Evolutionary conservation across 2,329 filamentous ascomycete species (phyloP), one percentile per base, ranked within the genome.

Genomic region (Botrytis hyacinthi): DNA sequence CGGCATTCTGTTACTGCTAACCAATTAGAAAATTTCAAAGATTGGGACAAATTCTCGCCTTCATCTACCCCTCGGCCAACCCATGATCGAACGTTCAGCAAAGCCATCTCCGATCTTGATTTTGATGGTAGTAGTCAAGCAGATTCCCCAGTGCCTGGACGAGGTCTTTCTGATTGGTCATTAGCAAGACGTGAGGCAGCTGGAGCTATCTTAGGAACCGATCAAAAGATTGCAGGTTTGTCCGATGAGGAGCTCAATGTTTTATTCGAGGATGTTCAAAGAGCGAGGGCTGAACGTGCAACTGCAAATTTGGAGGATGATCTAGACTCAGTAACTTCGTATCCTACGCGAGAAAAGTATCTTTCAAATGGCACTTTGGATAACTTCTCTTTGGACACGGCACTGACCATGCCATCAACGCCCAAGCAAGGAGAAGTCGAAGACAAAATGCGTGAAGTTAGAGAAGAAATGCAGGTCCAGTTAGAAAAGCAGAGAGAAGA

Each of bases 241-340:
- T 96, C 92, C 0, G 96, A 99, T 80, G 96, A 98, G 79, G 95
- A 99, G 81, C 87, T 99, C 40, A 97, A 98, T 82, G 90, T 92
- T 8, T 85, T 99, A 0, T 97, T 98, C 78, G 96, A 98, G 78
- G 95, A 98, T 79, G 91, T 99, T 44, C 95, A 98, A 82, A 90
- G 91, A 76, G 94, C 93, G 10, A 89, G 95, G 77, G 95, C 95
- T 0, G 89, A 91, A 78, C 87, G 90, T 75, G 93, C 94, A 71
- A 87, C 84, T 69, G 90, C 94, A 35, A 94, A 95, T 75, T 91
- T 92, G 59, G 93, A 95, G 73, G 95, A 98, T 73, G 96, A 98
- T 81, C 90, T 91, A 71, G 96, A 99, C 77, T 98, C 95, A 0
- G 89, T 92, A 66, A 92, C 91, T 42, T 98, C 95, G 0, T 98